phyloP scores from a whole-genome alignment of 495 filamentous ascomycete genomes.

The Hypoxylon subgilvum region DNA sequence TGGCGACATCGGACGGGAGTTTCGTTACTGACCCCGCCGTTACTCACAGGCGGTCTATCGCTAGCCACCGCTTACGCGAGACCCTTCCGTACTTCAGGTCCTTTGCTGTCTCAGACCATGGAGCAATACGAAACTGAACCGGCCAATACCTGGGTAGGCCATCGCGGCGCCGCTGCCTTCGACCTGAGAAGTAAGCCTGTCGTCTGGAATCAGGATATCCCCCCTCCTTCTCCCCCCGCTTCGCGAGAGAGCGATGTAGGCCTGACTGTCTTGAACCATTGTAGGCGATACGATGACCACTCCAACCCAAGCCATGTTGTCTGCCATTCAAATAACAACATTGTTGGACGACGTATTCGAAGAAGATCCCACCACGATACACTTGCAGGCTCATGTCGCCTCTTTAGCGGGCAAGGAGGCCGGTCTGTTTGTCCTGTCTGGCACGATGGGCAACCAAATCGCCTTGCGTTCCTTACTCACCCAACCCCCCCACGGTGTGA shows the following conservation, averaged over 20 bases:
- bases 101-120: conserved; percentile 6
- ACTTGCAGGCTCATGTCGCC: conserved; percentile 73
- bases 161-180: conserved; percentile 48
- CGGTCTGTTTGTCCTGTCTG: conserved; percentile 78
- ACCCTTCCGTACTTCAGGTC: conserved; percentile 8
- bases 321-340: conserved; percentile 62
- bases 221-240: not conserved
- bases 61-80: not conserved
- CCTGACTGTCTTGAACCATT: not conserved
- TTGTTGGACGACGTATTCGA: conserved; percentile 83
- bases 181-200: conserved; percentile 52
- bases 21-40: conserved; percentile 22
- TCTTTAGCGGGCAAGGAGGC: conserved; percentile 73
- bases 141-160: conserved; percentile 47
- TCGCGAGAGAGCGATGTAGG: not conserved
- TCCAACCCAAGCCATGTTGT: conserved; percentile 80
- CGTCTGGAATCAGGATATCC: not conserved
- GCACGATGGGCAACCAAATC: conserved; percentile 91
- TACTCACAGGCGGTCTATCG: not conserved
- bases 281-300: conserved; percentile 84
- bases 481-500: conserved; percentile 72
- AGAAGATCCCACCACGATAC: conserved; percentile 79
- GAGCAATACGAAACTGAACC: not conserved
- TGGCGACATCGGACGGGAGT: conserved; percentile 18
- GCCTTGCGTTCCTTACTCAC: conserved; percentile 69